Conservation (phyloP, 495 filamentous ascomycete species). For the Aspergillus bertholletiae region DNA sequence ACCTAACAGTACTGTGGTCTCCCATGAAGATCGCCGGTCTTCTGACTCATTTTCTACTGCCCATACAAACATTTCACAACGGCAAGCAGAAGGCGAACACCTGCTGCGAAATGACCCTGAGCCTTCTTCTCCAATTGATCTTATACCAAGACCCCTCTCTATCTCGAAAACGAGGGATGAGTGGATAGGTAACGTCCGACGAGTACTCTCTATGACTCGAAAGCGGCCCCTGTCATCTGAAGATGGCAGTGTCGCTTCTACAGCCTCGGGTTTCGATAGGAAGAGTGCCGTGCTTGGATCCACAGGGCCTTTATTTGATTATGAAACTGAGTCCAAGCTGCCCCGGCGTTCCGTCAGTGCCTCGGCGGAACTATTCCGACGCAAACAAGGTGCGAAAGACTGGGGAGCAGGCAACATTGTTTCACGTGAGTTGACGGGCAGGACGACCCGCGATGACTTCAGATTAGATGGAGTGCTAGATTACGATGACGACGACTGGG, state of each 20-base stretch:
- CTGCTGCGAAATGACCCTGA: constrained; percentile 41
- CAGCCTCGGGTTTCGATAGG: constrained; percentile 35
- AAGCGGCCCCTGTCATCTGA: constrained; percentile 22
- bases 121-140: constrained; percentile 15
- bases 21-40: constrained; percentile 36
- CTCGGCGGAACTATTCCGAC: constrained; percentile 55
- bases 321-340: constrained; percentile 11
- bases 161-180: constrained; percentile 37
- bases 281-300: constrained; percentile 27
- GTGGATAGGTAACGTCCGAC: constrained; percentile 55
- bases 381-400: constrained; percentile 55
- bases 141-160: constrained; percentile 28
- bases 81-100: constrained; percentile 63
- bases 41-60: constrained; percentile 69
- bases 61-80: constrained; percentile 53
- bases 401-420: constrained; percentile 47
- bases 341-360: constrained; percentile 57
- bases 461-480: constrained; percentile 28
- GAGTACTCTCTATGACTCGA: constrained; percentile 44
- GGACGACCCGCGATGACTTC: constrained; percentile 30
- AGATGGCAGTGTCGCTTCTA: constrained; percentile 12
- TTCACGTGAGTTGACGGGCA: constrained; percentile 19
- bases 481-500: constrained; percentile 71
- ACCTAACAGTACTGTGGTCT: constrained; percentile 19
- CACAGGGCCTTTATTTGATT: not conserved